phyloP scores from a whole-genome alignment of 2,329 filamentous ascomycete species.

The Pezicula radicicola region DNA sequence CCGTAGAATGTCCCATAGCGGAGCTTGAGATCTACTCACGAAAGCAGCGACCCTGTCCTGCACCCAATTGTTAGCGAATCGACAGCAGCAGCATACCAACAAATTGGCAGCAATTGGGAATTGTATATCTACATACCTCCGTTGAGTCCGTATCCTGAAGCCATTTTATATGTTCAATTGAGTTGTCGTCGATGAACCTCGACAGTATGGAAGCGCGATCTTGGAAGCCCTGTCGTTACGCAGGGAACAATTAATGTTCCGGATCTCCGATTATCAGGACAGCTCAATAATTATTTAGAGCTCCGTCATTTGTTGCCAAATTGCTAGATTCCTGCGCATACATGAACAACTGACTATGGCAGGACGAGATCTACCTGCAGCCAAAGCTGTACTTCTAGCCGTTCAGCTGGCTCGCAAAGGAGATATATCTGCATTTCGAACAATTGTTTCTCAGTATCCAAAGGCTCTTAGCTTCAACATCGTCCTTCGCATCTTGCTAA shows the following conservation, averaged over 20 bases:
- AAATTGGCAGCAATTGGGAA: no score
- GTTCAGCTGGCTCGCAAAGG: conserved; percentile 65
- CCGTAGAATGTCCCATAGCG: conserved; percentile 35
- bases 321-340: conserved; percentile 5
- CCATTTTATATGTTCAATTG: conserved; percentile 48
- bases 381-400: conserved; percentile 71
- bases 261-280: not conserved
- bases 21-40: not conserved
- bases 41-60: conserved; percentile 3
- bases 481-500: conserved; percentile 70
- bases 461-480: conserved; percentile 61
- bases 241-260: not conserved
- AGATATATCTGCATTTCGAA: conserved; percentile 60
- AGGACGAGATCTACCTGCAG: conserved; percentile 49
- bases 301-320: conserved; percentile 1
- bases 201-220: conserved; percentile 19
- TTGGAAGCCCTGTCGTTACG: not conserved
- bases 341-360: conserved; percentile 22
- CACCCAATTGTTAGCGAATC: not conserved
- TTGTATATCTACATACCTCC: conserved; percentile 57
- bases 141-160: conserved; percentile 78
- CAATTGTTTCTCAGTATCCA: conserved; percentile 53
- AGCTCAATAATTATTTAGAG: not conserved
- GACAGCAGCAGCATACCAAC: not conserved
- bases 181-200: conserved; percentile 10